Percentiles rank a stretch among this genome's conserved stretches.
These are phyloP conservation scores for Lignosus rhinocerotis DNA, from an alignment of 1,284 basidiomycete species.

Conservation along the genomic window DNA sequence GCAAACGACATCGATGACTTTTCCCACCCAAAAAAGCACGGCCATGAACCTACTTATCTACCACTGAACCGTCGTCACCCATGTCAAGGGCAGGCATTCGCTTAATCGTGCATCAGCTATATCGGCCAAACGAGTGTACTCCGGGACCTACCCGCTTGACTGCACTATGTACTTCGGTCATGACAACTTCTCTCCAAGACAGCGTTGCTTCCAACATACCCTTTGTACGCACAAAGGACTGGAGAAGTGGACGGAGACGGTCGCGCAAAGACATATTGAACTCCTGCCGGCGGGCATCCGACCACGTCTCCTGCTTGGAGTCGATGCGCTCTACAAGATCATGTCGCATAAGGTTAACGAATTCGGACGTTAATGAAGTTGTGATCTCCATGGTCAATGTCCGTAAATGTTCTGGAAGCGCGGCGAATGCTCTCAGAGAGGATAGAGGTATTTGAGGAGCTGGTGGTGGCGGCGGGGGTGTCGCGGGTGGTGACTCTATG, in stretches of 20 bases:
- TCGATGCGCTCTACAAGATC: slow-evolving; percentile 63
- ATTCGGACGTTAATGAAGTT: slow-evolving; percentile 74
- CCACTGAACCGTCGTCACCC: slow-evolving; percentile 49
- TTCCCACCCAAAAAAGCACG: neutral
- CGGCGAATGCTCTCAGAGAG: slow-evolving; percentile 66
- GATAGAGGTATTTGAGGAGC: slow-evolving; percentile 50
- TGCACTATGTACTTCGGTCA: slow-evolving; percentile 64
- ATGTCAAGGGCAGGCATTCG: slow-evolving; percentile 58
- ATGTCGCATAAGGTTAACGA: slow-evolving; percentile 68
- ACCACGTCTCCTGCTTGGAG: slow-evolving; percentile 23
- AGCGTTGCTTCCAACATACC: slow-evolving; percentile 69
- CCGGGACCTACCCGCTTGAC: slow-evolving; percentile 54
- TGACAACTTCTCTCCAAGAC: slow-evolving; percentile 78
- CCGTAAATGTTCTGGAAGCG: slow-evolving; percentile 69
- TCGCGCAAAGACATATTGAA: slow-evolving; percentile 51
- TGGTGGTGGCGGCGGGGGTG: slow-evolving; percentile 17
- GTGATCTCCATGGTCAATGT: slow-evolving; percentile 73
- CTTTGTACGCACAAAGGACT: slow-evolving; percentile 75
- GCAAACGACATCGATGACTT: neutral
- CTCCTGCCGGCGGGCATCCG: slow-evolving; percentile 28
- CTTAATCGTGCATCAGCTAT: slow-evolving; percentile 35
- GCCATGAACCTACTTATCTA: slow-evolving; percentile 26
- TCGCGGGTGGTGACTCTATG: slow-evolving; percentile 35
- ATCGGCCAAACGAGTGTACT: neutral
- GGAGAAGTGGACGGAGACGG: slow-evolving; percentile 68